These are phyloP conservation scores for Thinopyrum elongatum DNA, from an alignment of 176 grass and related monocot genomes.

Conservation along the genomic window DNA sequence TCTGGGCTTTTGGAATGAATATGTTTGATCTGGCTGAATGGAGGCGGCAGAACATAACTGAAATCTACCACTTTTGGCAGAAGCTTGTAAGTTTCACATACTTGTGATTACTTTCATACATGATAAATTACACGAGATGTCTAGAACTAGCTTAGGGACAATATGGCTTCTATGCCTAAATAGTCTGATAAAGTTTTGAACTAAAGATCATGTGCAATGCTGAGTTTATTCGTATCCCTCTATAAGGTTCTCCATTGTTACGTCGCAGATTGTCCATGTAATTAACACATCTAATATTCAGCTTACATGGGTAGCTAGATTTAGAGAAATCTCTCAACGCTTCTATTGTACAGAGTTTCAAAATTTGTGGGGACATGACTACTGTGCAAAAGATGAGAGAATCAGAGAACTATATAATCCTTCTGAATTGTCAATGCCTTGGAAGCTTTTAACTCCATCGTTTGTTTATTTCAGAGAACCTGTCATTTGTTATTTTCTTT, in stretches of 20 bases:
- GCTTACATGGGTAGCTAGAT: not conserved
- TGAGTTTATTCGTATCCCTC: not conserved
- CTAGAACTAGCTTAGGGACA: not conserved
- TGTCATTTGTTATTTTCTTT: conserved; percentile 16
- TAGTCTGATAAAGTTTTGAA: not conserved
- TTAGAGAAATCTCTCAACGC: not conserved
- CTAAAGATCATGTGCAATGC: not conserved
- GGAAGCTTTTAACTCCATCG: not conserved
- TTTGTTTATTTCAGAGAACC: not conserved
- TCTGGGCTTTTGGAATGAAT: conserved; percentile 98
- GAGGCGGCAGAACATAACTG: conserved; percentile 74
- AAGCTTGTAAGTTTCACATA: conserved; percentile 56
- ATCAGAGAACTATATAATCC: not conserved
- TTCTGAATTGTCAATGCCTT: not conserved
- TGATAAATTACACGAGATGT: not conserved
- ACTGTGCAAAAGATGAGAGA: not conserved
- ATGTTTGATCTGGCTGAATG: conserved; percentile 87
- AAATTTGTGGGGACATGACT: not conserved
- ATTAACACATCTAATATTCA: not conserved
- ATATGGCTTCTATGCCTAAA: not conserved
- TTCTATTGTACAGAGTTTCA: not conserved
- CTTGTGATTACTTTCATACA: conserved; percentile 10
- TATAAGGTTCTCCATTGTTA: not conserved
- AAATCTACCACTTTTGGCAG: conserved; percentile 77
- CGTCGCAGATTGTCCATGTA: not conserved